phyloP scores from a whole-genome alignment of 2,329 filamentous ascomycete species.

The Orbilia oligospora region DNA sequence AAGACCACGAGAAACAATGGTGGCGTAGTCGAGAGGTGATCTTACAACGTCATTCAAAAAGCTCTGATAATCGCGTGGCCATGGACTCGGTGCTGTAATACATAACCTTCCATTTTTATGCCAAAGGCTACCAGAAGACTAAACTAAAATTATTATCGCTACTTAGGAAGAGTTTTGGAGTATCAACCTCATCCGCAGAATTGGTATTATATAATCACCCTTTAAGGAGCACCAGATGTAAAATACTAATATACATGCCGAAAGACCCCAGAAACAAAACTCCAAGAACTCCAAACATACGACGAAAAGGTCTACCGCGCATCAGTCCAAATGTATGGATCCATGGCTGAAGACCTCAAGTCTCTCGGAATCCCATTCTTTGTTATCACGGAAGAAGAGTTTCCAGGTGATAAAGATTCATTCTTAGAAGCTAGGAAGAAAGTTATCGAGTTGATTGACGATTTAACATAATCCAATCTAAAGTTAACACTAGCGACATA shows the following conservation, averaged over 20 bases:
- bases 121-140: not conserved
- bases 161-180: conserved; percentile 51
- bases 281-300: conserved; percentile 60
- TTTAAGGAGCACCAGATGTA: conserved; percentile 9
- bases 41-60: conserved; percentile 60
- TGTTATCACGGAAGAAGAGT: conserved; percentile 57
- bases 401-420: conserved; percentile 42
- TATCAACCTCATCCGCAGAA: conserved; percentile 33
- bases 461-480: conserved; percentile 43
- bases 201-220: too few species aligned
- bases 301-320: conserved; percentile 62
- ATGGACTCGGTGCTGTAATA: conserved; percentile 60
- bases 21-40: conserved; percentile 62
- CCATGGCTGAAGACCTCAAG: conserved; percentile 62
- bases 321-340: conserved; percentile 62
- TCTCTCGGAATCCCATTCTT: conserved; percentile 62
- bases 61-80: conserved; percentile 52
- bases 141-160: not conserved
- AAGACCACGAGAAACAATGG: conserved; percentile 62
- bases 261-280: conserved; percentile 61
- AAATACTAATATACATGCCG: not conserved
- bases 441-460: conserved; percentile 62
- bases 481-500: too few species aligned
- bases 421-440: conserved; percentile 41
- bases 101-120: not conserved